phyloP scores from a whole-genome alignment of 148 eudicot species.

The Nepenthes mirabilis region DNA sequence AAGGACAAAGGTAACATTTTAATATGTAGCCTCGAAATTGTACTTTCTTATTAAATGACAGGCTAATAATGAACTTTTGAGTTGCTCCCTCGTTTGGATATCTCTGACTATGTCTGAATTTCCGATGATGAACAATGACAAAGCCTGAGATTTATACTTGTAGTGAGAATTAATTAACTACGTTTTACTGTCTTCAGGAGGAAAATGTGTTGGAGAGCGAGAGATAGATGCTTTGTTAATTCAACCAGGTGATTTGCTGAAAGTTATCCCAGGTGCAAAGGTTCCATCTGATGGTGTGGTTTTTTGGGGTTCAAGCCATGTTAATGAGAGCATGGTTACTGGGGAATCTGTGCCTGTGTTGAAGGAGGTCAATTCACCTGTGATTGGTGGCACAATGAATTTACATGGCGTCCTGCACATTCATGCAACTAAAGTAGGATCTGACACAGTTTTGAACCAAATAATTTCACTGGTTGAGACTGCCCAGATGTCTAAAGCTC shows the following conservation, averaged over 20 bases:
- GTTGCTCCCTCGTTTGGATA: too few species aligned
- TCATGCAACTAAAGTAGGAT: conserved; percentile 85
- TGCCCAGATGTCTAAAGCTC: conserved; percentile 99
- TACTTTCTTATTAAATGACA: neutral
- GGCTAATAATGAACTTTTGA: too few species aligned
- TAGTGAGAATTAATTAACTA: too few species aligned
- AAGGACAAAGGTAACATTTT: conserved; percentile 59
- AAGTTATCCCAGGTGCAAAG: conserved; percentile 89
- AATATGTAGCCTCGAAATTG: neutral
- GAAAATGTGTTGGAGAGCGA: conserved; percentile 54
- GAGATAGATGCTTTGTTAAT: conserved; percentile 91
- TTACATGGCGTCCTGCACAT: conserved; percentile 90
- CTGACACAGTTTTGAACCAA: conserved; percentile 90
- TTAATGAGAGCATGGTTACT: conserved; percentile 95
- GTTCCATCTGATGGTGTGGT: conserved; percentile 88
- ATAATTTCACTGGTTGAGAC: conserved; percentile 90
- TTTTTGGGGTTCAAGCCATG: conserved; percentile 87
- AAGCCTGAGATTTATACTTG: too few species aligned
- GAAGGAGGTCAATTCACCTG: conserved; percentile 55
- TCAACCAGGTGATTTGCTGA: conserved; percentile 83
- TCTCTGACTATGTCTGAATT: too few species aligned
- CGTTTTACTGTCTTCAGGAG: conserved; percentile 30
- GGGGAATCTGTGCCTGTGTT: conserved; percentile 85
- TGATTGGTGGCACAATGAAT: conserved; percentile 94
- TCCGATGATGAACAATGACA: too few species aligned